Conservation (phyloP, 306 rosid genomes). For the Hippophae tibetana region DNA sequence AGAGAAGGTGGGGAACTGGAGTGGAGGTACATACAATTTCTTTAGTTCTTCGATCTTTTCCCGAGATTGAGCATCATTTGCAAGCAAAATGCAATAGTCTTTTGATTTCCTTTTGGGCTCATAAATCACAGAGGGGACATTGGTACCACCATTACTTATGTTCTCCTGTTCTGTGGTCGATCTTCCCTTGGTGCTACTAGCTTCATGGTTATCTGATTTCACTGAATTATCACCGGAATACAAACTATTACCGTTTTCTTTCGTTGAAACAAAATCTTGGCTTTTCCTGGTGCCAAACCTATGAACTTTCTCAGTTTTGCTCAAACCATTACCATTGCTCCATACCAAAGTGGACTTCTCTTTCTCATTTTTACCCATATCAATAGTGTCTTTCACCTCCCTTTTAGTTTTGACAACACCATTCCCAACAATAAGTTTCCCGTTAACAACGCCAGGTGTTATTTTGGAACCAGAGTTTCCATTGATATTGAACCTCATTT, state of each 20-base stretch:
- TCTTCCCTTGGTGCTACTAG: conserved; percentile 25
- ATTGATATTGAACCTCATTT: conserved; percentile 40
- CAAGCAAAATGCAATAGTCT: conserved; percentile 44
- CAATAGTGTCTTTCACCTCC: conserved; percentile 29
- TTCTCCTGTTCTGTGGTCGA: conserved; percentile 23
- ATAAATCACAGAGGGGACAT: conserved; percentile 18
- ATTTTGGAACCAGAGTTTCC: conserved; percentile 27
- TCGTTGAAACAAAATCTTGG: conserved; percentile 24
- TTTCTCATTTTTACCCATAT: conserved; percentile 43
- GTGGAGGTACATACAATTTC: conserved; percentile 40
- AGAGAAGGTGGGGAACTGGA: not conserved
- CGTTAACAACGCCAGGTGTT: conserved; percentile 36
- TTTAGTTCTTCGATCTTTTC: conserved; percentile 55
- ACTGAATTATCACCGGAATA: conserved; percentile 22
- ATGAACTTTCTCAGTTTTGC: conserved; percentile 25
- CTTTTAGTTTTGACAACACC: conserved; percentile 39
- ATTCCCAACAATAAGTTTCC: conserved; percentile 36
- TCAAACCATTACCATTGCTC: conserved; percentile 28
- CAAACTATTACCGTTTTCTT: conserved; percentile 29
- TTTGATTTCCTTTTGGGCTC: conserved; percentile 52
- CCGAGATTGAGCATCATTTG: conserved; percentile 54
- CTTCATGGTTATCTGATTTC: conserved; percentile 30
- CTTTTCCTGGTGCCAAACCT: conserved; percentile 19
- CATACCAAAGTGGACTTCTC: conserved; percentile 25
- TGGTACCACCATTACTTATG: conserved; percentile 30